Evolutionary conservation across 345 rosid genomes (phyloP), one percentile per base, ranked within the genome.

Genomic region (Gossypium bickii): DNA sequence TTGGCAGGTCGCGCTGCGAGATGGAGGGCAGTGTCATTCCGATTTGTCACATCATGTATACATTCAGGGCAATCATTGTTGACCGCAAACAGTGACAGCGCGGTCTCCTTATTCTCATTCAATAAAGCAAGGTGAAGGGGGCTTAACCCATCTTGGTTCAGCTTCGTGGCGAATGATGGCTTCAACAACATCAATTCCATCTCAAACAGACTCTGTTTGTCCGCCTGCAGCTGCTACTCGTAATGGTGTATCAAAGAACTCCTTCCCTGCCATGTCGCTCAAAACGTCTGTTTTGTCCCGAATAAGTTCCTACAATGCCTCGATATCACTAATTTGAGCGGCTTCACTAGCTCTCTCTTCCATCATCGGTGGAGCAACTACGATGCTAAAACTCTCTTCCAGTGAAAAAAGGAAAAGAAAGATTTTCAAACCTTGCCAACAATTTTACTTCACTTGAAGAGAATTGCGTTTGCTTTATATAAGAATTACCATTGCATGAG

Each of bases 11-110:
- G 38, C 1, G 60, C 49, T 0, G 81, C 81, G 12, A 74, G 16
- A 25, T 78, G 81, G 12, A 78, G 48, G 16, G 71, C 71, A 55
- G 77, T 78, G 15, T 79, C 78, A 0, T 57, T 70, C 16, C 43
- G 41, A 70, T 17, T 63, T 0, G 71, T 74, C 44, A 70, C 58
- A 57, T 79, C 78, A 3, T 9, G n/a, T 25, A 74, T 74, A 9
- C 72, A 79, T 20, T 56, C 29, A 2, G 72, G 75, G 8, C 82
- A 70, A 76, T 5, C 45, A 4, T 24, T 15, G 17, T 18, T 18
- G 60, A 3, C 9, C 9, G 16, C 20, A n/a, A 16, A 52, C 56
- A 52, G 4, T 7, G 56, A 5, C 8, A 5, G 9, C 2, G 56
- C 9, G 2, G 20, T 16, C 56, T 52, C 56, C n/a, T 15, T n/a